phyloP scores from a whole-genome alignment of 2,329 filamentous ascomycete species.

The Trichoderma lentiforme region DNA sequence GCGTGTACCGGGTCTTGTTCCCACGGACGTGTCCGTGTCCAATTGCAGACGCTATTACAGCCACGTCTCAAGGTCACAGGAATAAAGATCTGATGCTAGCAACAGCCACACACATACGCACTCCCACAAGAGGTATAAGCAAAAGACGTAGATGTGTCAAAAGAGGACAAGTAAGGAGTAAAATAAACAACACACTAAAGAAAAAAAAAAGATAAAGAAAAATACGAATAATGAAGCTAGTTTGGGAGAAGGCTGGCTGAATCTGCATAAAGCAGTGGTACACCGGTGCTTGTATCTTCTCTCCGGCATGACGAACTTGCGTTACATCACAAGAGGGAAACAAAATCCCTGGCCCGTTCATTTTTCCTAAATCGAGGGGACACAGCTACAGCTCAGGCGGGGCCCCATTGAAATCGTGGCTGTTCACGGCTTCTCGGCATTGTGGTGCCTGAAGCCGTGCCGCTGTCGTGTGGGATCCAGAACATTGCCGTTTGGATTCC shows the following conservation, averaged over 20 bases:
- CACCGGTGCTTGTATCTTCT: neutral
- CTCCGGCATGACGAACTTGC: neutral
- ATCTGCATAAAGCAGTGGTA: neutral
- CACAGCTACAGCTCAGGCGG: neutral
- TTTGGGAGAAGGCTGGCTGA: neutral
- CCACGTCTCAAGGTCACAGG: neutral
- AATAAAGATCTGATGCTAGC: constrained; percentile 9
- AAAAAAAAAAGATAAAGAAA: neutral
- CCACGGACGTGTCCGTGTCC: neutral
- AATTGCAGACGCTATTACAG: neutral
- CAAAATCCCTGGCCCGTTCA: neutral
- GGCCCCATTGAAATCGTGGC: constrained; percentile 17
- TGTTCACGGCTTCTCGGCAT: constrained; percentile 19
- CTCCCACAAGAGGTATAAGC: neutral
- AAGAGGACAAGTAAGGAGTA: neutral
- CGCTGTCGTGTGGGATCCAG: neutral
- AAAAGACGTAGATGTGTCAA: neutral
- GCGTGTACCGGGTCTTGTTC: neutral
- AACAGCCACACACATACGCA: neutral
- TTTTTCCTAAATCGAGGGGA: neutral
- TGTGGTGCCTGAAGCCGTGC: neutral
- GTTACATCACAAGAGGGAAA: neutral
- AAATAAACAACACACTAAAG: neutral
- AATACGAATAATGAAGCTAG: neutral
- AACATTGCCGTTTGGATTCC: neutral